Evolutionary conservation across 2,329 filamentous ascomycete genomes (phyloP).

Genomic region (Ambrosiella beaveri): DNA sequence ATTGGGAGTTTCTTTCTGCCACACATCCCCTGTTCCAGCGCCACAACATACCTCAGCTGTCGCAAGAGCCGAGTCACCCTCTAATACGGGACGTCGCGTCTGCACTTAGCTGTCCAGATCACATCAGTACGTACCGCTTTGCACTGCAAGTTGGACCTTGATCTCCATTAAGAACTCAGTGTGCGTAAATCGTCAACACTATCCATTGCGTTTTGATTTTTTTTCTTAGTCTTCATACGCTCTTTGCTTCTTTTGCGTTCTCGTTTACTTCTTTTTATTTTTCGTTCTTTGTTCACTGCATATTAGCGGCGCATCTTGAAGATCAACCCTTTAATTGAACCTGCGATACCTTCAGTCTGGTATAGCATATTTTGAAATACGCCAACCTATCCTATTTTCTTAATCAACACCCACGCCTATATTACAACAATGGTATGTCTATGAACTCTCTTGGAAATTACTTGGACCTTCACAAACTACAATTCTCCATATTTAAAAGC

Average conservation of each 20-base stretch:
- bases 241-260: not conserved
- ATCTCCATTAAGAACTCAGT: not conserved
- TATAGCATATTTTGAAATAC: not conserved
- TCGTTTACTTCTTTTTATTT: not conserved
- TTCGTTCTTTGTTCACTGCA: not conserved
- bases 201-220: not conserved
- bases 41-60: not conserved
- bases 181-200: not conserved
- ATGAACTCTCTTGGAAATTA: not conserved
- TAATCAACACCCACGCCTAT: not conserved
- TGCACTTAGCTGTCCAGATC: conserved; percentile 5
- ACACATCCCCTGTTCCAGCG: not conserved
- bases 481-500: no score
- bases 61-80: not conserved
- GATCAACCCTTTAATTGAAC: not conserved
- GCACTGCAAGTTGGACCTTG: not conserved
- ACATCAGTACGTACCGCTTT: not conserved
- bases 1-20: not conserved
- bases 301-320: no score
- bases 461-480: no score
- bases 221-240: not conserved
- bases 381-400: not conserved
- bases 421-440: conserved; percentile 7
- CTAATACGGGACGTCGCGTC: not conserved
- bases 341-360: no score